Percentiles rank a stretch among this genome's conserved stretches.
Conservation (phyloP, 2,329 filamentous ascomycete species). For the Colletotrichum horii region DNA sequence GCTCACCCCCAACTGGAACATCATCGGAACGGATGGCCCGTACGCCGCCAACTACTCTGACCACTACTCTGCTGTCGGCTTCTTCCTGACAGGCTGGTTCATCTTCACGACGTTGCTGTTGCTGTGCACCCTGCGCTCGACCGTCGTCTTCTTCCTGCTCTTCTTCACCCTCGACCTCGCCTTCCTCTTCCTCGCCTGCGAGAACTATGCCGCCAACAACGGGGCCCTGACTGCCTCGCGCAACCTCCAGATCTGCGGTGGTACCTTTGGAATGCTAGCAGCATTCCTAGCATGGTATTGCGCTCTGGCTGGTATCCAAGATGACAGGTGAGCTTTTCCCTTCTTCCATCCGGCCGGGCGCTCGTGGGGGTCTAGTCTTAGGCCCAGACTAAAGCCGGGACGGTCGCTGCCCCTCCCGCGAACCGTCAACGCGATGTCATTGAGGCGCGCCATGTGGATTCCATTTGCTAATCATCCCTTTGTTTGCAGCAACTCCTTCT, state of each 20-base stretch:
- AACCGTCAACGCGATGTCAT: background rate
- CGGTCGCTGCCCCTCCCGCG: background rate
- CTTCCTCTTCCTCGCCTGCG: slow-evolving; percentile 74
- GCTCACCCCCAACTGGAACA: slow-evolving; percentile 70
- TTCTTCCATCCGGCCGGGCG: background rate
- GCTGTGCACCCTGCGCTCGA: slow-evolving; percentile 77
- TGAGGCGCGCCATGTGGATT: background rate
- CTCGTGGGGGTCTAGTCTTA: background rate
- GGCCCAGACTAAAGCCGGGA: background rate
- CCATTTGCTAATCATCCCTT: slow-evolving; percentile 27
- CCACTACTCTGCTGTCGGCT: slow-evolving; percentile 68
- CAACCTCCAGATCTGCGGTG: slow-evolving; percentile 71
- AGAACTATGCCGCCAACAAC: slow-evolving; percentile 62
- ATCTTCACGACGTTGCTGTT: slow-evolving; percentile 82
- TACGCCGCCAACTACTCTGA: slow-evolving; percentile 51
- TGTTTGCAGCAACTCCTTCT: slow-evolving; percentile 76
- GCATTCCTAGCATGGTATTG: slow-evolving; percentile 90
- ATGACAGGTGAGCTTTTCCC: slow-evolving; percentile 61
- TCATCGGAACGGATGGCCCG: slow-evolving; percentile 49
- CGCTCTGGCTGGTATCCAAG: slow-evolving; percentile 80
- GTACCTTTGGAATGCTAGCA: slow-evolving; percentile 79
- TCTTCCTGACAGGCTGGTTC: slow-evolving; percentile 83
- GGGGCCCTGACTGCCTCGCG: slow-evolving; percentile 49
- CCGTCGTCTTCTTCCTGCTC: slow-evolving; percentile 77
- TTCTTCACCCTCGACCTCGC: slow-evolving; percentile 80